phyloP scores from a whole-genome alignment of 305 asterid genomes.

The Fraxinus greggii region DNA sequence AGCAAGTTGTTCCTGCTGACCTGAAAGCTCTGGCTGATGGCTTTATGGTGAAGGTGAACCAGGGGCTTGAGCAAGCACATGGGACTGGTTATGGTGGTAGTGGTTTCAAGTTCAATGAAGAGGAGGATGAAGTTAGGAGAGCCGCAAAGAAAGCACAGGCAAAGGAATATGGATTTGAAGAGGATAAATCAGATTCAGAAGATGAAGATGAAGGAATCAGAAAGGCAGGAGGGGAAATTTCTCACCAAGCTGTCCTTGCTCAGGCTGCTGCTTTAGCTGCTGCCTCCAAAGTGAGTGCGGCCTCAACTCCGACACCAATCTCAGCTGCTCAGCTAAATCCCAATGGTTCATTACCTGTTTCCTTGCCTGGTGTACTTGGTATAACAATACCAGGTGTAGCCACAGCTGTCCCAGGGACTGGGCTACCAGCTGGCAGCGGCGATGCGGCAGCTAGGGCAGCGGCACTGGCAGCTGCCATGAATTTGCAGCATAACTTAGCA shows the following conservation, averaged over 20 bases:
- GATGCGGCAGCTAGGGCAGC: conserved; percentile 82
- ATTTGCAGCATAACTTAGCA: conserved; percentile 83
- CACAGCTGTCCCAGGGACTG: conserved; percentile 43
- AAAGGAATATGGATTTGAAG: conserved; percentile 84
- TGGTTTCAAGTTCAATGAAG: conserved; percentile 91
- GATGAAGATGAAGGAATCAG: conserved; percentile 82
- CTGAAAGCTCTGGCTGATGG: conserved; percentile 81
- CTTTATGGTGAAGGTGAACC: conserved; percentile 82
- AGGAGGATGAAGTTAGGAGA: conserved; percentile 89
- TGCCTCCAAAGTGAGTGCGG: conserved; percentile 44
- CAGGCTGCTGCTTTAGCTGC: conserved; percentile 76
- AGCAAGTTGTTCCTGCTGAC: conserved; percentile 89
- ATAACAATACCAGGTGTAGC: conserved; percentile 42
- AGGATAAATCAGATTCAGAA: conserved; percentile 93
- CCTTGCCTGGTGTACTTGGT: conserved; percentile 55
- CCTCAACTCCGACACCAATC: conserved; percentile 37
- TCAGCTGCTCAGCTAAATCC: conserved; percentile 40
- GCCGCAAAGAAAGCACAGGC: conserved; percentile 99
- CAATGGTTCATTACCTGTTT: conserved; percentile 51
- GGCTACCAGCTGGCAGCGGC: conserved; percentile 38
- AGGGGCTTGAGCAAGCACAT: conserved; percentile 88
- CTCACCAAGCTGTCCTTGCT: conserved; percentile 67
- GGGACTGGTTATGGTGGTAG: conserved; percentile 98
- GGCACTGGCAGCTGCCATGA: conserved; percentile 77
- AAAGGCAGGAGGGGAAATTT: conserved; percentile 78